These are phyloP conservation scores for Solanum chacoense DNA, from an alignment of 305 asterid species.

Conservation along the genomic window DNA sequence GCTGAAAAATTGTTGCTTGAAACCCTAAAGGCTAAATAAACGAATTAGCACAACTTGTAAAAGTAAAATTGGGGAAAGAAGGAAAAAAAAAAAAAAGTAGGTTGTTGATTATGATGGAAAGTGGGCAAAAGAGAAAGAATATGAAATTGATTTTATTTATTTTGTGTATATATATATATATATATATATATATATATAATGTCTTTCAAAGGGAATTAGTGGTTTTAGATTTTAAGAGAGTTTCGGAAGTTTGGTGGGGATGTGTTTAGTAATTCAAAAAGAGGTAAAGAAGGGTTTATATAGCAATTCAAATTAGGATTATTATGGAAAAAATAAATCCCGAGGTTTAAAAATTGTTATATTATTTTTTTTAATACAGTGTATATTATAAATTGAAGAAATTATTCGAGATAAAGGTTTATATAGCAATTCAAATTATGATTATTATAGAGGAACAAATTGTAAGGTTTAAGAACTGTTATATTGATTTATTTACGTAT, in stretches of 20 bases:
- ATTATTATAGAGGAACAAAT: not conserved
- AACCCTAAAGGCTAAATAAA: not conserved
- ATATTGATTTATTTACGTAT: not conserved
- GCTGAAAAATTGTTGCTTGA: not conserved
- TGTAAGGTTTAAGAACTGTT: not conserved
- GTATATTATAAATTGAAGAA: no score
- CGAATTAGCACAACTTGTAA: not conserved
- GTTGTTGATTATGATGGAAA: not conserved
- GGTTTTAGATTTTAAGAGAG: not conserved
- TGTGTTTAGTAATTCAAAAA: not conserved
- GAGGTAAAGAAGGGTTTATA: not conserved
- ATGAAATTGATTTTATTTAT: not conserved
- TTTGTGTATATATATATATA: not conserved
- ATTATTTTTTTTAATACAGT: no score
- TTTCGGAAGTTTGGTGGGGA: not conserved
- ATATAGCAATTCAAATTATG: not conserved
- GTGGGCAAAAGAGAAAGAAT: not conserved
- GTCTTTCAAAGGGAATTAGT: not conserved
- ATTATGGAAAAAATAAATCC: not conserved
- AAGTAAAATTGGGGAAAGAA: not conserved
- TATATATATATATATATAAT: not conserved
- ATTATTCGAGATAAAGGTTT: no score
- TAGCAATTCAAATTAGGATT: not conserved
- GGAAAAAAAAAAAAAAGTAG: not conserved
- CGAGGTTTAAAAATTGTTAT: no score